Evolutionary conservation across 2,329 filamentous ascomycete genomes (phyloP).

Genomic region (Xylaria polymorpha): DNA sequence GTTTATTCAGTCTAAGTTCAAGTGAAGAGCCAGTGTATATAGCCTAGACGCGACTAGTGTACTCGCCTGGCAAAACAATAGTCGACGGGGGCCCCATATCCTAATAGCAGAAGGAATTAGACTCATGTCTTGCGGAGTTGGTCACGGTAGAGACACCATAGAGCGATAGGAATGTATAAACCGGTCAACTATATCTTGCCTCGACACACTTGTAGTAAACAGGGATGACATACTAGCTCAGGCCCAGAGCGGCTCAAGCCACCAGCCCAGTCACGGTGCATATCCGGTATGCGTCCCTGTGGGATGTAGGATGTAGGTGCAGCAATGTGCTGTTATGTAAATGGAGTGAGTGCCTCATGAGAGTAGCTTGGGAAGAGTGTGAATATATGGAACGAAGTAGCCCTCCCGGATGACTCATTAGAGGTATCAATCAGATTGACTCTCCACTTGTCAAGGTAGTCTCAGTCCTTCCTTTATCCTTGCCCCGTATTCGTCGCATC

Average conservation of each 20-base stretch:
- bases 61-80: background rate
- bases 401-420: conserved; percentile 11
- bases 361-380: background rate
- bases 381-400: conserved; percentile 1
- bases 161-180: conserved; percentile 8
- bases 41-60: background rate
- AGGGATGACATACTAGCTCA: background rate
- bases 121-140: background rate
- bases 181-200: background rate
- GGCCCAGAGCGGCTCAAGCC: background rate
- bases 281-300: background rate
- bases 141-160: conserved; percentile 2
- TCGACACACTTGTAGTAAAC: background rate
- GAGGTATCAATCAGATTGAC: background rate
- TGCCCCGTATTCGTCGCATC: conserved; percentile 16
- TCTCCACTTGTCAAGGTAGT: background rate
- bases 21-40: conserved; percentile 7
- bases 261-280: background rate
- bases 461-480: background rate
- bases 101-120: conserved; percentile 3
- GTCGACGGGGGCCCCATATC: background rate
- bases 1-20: background rate
- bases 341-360: background rate
- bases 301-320: background rate
- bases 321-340: background rate